Base-by-base conservation (phyloP, 2,329 filamentous ascomycete species). In the Dactylonectria macrodidyma region DNA sequence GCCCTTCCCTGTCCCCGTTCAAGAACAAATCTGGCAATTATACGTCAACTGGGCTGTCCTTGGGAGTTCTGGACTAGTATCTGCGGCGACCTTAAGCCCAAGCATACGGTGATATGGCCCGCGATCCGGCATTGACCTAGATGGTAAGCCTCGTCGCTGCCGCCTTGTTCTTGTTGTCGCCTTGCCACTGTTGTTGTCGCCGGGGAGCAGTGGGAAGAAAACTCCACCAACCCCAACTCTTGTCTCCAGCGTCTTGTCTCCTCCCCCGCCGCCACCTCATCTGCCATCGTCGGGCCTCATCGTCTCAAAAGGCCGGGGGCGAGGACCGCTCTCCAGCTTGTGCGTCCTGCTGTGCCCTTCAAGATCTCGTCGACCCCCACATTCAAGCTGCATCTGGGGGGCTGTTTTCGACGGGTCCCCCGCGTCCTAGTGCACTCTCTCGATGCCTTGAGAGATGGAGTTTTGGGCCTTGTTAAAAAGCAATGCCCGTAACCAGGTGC, bases 401-500 rank as follows among this genome's bases (percentile, higher is more conserved):
- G 26, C 7, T 19, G 22, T 16, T 24, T 19, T 38, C 14, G 12
- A 54, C 34, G 41, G 46, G 38, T 24, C 34, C 47, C 52, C 33
- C 51, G 44, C 57, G 30, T 19, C 48, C 46, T 30, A 33, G 22
- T 19, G 30, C 12, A 8, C 44, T 48, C 41, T 14, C 41, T 44
- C 14, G 41, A 33, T 16, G 46, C 34, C 34, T 56, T 22, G 16
- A 30, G 52, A 41, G 14, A 44, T 57, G 48, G 48, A 38, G 24
- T 57, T 22, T 41, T 46, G 52, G 62, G 59, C 36, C 54, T 41
- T 51, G 51, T 33, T 19, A 46, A 54, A 16, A 52, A 50, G 47
- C 14, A 54, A 44, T 30, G 26, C 55, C 64, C 64, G 38, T 59
- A 67, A 51, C 63, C 66, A 72, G 71, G 61, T 62, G 59, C 62